Evolutionary conservation across 202 grass and related monocot species (phyloP), one percentile per base, ranked within the genome.

Genomic region (Zizania palustris): DNA sequence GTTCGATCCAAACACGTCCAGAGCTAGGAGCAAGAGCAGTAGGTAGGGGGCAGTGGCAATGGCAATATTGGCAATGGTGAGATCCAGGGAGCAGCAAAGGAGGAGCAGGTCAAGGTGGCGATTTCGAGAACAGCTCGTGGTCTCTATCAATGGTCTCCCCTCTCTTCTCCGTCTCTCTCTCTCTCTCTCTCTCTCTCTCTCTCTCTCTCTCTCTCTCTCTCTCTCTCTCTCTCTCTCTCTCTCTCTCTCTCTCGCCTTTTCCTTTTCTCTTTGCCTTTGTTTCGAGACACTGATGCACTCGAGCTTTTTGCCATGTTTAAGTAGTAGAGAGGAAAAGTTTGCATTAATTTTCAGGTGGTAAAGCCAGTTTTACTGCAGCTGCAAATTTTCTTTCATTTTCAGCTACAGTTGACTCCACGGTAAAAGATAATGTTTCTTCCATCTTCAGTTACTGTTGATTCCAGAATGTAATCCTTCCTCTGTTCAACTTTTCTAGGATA

Each of bases 91-190:
- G 38, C 58, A 58, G 59, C 21, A 44, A 60, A 82, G 55, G 40
- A 36, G 33, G 45, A 83, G 40, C 42, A 69, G 73, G 65, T 4
- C 74, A 85, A 78, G 65, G 71, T 73, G 84, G 81, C 79, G 90
- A 74, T 77, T 93, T 85, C 61, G 73, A 71, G 68, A 76, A 86
- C 48, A 89, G 82, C 82, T 77, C 81, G 85, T 84, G 77, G 83
- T 86, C 80, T 79, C 68, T 88, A 80, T 85, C 86, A 86, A 83
- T 92, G 53, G 62, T 64, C 28, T 46, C 71, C 72, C 76, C 71
- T 40, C 72, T 56, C 64, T 35, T 69, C 53, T 39, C 54, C 45
- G 56, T 42, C 43, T 69, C 65, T 73, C 67, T 65, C 60, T 72
- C 88, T 85, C 71, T 43, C 44, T 76, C 69, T 71, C n/a, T 40